phyloP scores from a whole-genome alignment of 148 eudicot genomes.

The Fagopyrum esculentum region DNA sequence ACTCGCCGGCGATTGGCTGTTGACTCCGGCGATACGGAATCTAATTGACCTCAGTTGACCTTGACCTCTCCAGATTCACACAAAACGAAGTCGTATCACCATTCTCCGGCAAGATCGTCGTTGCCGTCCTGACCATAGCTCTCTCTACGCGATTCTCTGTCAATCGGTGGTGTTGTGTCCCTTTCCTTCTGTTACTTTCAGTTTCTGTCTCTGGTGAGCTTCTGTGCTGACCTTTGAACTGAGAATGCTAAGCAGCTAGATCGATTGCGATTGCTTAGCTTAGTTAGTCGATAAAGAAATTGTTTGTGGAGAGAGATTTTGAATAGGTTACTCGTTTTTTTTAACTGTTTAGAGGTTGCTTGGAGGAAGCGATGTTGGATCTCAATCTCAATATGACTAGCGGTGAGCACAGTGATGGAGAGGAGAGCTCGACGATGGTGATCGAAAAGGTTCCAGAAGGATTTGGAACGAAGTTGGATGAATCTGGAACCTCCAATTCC shows the following conservation, averaged over 20 bases:
- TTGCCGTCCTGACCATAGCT: conserved; percentile 4
- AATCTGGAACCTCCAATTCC: conserved; percentile 35
- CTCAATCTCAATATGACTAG: conserved; percentile 26
- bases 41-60: neutral
- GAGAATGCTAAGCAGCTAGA: neutral
- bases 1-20: neutral
- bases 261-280: conserved; percentile 3
- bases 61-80: conserved; percentile 1
- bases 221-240: neutral
- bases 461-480: conserved; percentile 17
- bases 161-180: neutral
- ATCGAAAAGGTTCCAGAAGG: conserved; percentile 12
- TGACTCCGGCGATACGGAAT: conserved; percentile 3
- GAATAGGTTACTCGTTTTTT: neutral
- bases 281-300: neutral
- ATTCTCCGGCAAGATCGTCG: conserved; percentile 7
- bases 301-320: neutral
- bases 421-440: neutral
- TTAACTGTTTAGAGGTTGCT: neutral
- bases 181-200: neutral
- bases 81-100: neutral
- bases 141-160: neutral
- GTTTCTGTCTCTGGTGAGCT: neutral
- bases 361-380: conserved; percentile 31
- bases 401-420: conserved; percentile 11